Evolutionary conservation across 768 basidiomycete species (phyloP).

Genomic region (Naganishia randhawae): DNA sequence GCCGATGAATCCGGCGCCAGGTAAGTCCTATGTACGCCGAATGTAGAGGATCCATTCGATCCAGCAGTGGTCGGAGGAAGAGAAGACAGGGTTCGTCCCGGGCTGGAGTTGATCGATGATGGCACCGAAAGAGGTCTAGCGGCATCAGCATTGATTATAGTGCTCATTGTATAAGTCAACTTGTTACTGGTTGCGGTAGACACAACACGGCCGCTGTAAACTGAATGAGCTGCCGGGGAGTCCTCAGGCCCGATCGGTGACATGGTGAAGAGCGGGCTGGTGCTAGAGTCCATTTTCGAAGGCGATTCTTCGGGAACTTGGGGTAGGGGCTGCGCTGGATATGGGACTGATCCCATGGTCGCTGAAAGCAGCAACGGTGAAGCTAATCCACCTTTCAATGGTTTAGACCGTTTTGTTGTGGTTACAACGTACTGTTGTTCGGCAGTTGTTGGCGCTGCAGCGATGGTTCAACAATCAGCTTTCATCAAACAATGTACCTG

Average conservation of each 20-base stretch:
- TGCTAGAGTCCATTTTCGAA: background rate
- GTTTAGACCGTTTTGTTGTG: background rate
- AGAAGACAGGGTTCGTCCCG: background rate
- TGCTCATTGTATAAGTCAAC: slow-evolving; percentile 3
- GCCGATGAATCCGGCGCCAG: background rate
- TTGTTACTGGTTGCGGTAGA: background rate
- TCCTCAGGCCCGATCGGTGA: background rate
- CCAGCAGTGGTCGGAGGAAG: background rate
- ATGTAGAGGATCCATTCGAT: slow-evolving; percentile 6
- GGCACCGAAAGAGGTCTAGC: background rate
- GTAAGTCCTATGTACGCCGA: background rate
- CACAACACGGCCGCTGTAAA: slow-evolving; percentile 1
- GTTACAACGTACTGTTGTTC: background rate
- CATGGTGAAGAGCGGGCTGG: slow-evolving; percentile 12
- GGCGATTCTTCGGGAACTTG: slow-evolving; percentile 17
- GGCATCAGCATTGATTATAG: background rate
- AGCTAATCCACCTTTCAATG: background rate
- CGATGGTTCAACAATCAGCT: background rate
- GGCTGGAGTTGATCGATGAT: background rate
- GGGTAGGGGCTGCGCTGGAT: slow-evolving; percentile 4
- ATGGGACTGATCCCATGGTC: background rate
- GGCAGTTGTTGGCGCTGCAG: background rate
- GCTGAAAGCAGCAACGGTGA: background rate
- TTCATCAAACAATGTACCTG: background rate
- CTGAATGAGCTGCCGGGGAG: slow-evolving; percentile 5